A percentile compares a stretch with the other conserved stretches of the same genome.
phyloP scores from a whole-genome alignment of 805 yeast species.

The Metschnikowia peoriensis region DNA sequence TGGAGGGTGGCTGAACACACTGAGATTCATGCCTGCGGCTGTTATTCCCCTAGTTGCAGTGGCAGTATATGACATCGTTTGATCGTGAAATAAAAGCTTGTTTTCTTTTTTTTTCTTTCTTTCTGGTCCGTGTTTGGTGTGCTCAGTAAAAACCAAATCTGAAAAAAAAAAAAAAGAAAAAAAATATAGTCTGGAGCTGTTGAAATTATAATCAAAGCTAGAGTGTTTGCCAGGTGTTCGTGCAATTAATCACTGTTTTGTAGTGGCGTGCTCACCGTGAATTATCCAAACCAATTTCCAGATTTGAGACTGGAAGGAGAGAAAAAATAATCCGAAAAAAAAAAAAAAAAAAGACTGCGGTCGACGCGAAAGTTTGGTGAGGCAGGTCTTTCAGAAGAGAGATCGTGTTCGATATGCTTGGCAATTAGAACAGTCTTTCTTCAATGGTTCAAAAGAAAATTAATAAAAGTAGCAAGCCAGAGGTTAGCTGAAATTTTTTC shows the following conservation, averaged over 20 bases:
- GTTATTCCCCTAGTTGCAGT: constrained; percentile 15
- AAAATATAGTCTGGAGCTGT: too few relatives aligned
- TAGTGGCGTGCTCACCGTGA: neutral
- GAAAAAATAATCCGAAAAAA: neutral
- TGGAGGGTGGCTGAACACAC: constrained; percentile 15
- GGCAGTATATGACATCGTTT: constrained; percentile 17
- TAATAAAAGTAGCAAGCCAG: neutral
- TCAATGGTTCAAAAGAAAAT: neutral
- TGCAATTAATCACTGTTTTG: neutral
- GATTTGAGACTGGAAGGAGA: neutral
- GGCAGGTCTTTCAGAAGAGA: neutral
- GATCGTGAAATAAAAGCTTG: neutral
- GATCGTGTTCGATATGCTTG: neutral
- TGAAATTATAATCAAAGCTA: neutral
- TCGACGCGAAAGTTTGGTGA: constrained; percentile 1
- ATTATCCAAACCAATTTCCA: neutral
- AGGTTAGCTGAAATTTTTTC: neutral
- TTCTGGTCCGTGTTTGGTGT: neutral
- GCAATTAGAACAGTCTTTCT: neutral
- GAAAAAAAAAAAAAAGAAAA: too few relatives aligned
- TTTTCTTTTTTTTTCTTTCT: too few relatives aligned
- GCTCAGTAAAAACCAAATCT: too few relatives aligned
- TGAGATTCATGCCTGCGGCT: constrained; percentile 15
- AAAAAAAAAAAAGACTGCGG: constrained; percentile 5
- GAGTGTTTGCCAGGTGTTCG: neutral